Evolutionary conservation across 2,329 filamentous ascomycete genomes (phyloP).

Genomic region (Exophiala calicioides): DNA sequence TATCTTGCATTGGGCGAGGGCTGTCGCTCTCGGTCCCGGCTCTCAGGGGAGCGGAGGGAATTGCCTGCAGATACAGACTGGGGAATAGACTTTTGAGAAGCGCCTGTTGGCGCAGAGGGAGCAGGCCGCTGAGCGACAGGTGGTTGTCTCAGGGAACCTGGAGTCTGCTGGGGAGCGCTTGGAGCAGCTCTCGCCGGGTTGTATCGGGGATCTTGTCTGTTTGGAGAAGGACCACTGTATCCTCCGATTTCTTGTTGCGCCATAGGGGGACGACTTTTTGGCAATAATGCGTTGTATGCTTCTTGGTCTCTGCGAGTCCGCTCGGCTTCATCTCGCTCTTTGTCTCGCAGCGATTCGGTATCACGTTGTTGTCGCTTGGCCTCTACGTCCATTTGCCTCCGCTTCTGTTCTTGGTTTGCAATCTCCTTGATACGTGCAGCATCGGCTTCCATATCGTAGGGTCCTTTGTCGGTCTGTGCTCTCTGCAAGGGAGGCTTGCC

Average conservation of each 20-base stretch:
- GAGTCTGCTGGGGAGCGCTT: slow-evolving; percentile 64
- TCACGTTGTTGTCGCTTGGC: slow-evolving; percentile 42
- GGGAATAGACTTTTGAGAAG: slow-evolving; percentile 31
- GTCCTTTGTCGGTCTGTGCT: slow-evolving; percentile 46
- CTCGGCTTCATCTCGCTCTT: slow-evolving; percentile 58
- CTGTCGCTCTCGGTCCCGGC: slow-evolving; percentile 38
- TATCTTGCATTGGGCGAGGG: slow-evolving; percentile 40
- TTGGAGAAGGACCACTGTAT: slow-evolving; percentile 55
- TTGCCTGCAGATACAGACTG: slow-evolving; percentile 31
- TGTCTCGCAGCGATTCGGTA: slow-evolving; percentile 40
- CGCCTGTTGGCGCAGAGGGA: slow-evolving; percentile 62
- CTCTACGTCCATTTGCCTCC: slow-evolving; percentile 50
- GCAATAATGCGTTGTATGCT: slow-evolving; percentile 85
- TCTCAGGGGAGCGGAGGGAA: slow-evolving; percentile 39
- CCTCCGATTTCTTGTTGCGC: slow-evolving; percentile 89
- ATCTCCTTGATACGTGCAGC: slow-evolving; percentile 56
- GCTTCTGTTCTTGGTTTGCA: slow-evolving; percentile 54
- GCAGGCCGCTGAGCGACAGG: slow-evolving; percentile 72
- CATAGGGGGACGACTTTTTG: slow-evolving; percentile 74
- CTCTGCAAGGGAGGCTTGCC: slow-evolving; percentile 59
- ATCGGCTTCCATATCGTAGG: slow-evolving; percentile 45
- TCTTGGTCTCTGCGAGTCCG: slow-evolving; percentile 74
- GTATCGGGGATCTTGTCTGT: slow-evolving; percentile 60
- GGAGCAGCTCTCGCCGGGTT: slow-evolving; percentile 84
- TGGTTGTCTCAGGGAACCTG: slow-evolving; percentile 42